Conservation (phyloP, 441 rosid species). For the Raphanus hybrid region DNA sequence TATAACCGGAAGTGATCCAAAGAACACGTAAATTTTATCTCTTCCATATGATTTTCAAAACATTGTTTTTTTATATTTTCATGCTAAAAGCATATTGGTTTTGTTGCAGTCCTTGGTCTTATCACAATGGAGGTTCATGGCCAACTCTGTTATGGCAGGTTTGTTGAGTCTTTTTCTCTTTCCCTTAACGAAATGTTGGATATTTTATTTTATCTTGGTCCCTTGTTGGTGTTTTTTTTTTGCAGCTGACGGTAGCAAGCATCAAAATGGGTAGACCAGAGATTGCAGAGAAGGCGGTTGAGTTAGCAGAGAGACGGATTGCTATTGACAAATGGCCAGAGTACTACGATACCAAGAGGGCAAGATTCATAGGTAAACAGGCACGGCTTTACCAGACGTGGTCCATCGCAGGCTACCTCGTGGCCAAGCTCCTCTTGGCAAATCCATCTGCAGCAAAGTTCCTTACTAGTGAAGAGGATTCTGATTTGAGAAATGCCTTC, state of each 20-base stretch:
- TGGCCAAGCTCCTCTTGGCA: slow-evolving; percentile 64
- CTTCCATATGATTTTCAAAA: slow-evolving; percentile 3
- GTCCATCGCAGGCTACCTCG: slow-evolving; percentile 73
- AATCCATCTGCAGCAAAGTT: slow-evolving; percentile 63
- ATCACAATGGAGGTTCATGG: slow-evolving; percentile 86
- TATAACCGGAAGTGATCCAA: slow-evolving; percentile 80
- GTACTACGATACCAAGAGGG: slow-evolving; percentile 68
- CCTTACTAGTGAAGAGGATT: slow-evolving; percentile 61
- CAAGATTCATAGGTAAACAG: slow-evolving; percentile 68
- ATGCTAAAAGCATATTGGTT: slow-evolving; percentile 8
- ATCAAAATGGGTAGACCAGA: slow-evolving; percentile 75
- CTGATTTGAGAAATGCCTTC: slow-evolving; percentile 61
- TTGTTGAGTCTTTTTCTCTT: slow-evolving; percentile 34
- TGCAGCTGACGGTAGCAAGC: slow-evolving; percentile 71
- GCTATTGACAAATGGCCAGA: slow-evolving; percentile 75
- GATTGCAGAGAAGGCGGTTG: slow-evolving; percentile 66
- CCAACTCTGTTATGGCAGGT: slow-evolving; percentile 89
- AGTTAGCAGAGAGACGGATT: slow-evolving; percentile 60
- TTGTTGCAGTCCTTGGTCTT: slow-evolving; percentile 77
- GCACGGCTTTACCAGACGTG: slow-evolving; percentile 66
- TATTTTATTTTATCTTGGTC: not conserved
- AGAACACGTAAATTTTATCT: slow-evolving; percentile 62
- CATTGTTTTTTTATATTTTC: not conserved
- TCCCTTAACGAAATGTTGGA: not conserved
- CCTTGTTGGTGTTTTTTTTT: slow-evolving; percentile 10